These are phyloP conservation scores for Rugosomyces carneus DNA, from an alignment of 1,284 basidiomycete species.

Conservation along the genomic window DNA sequence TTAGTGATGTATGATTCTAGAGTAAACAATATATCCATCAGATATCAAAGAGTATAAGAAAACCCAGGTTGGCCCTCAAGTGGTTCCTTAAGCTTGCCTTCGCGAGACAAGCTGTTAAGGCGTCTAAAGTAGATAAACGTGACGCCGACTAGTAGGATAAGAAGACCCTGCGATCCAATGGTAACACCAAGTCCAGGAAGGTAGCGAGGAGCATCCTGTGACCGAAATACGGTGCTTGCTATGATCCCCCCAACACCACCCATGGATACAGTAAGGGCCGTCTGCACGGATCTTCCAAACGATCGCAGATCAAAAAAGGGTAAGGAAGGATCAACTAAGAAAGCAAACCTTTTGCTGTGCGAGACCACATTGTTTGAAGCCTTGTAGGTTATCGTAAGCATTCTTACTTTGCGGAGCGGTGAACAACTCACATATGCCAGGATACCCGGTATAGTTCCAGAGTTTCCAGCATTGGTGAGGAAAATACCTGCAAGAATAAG, in stretches of 20 bases:
- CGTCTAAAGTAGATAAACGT: constrained; percentile 30
- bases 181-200: constrained; percentile 36
- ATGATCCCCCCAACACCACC: constrained; percentile 38
- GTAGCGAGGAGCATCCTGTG: constrained; percentile 35
- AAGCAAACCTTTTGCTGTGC: constrained; percentile 33
- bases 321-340: background rate
- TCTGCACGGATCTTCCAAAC: constrained; percentile 31
- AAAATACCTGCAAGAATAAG: constrained; percentile 28
- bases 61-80: constrained; percentile 37
- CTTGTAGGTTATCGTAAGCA: constrained; percentile 19
- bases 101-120: constrained; percentile 29
- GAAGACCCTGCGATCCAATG: constrained; percentile 32
- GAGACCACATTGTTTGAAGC: constrained; percentile 40
- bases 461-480: constrained; percentile 34
- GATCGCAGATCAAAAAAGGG: background rate
- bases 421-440: constrained; percentile 32
- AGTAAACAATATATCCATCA: constrained; percentile 2
- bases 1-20: background rate
- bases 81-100: constrained; percentile 28
- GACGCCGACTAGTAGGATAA: constrained; percentile 28
- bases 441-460: constrained; percentile 34
- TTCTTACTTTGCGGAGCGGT: background rate
- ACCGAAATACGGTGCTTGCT: constrained; percentile 33
- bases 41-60: constrained; percentile 33
- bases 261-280: constrained; percentile 33